Base-by-base conservation (phyloP, 768 basidiomycete species). In the Boletus rubescentipes region DNA sequence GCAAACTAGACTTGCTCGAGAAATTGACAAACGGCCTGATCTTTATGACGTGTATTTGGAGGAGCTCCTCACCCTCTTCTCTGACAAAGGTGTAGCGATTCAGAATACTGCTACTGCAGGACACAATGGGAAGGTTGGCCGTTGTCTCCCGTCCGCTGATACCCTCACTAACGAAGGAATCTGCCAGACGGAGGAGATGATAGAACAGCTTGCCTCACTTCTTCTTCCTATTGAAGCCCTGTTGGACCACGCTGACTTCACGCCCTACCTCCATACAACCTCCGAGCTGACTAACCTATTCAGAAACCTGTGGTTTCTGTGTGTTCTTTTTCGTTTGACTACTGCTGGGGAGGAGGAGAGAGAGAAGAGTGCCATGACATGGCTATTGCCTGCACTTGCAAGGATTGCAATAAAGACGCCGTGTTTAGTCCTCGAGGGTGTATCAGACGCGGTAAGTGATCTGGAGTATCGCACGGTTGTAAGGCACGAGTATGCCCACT, bases 241-340 rank as follows among this genome's bases (percentile, higher is more conserved):
- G 21, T 78, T 99, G 21, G 73, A 78, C 32, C 91, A 93, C 61
- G 61, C 71, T 14, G 83, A 86, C 54, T 90, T 89, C 68, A 77
- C 79, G 41, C 83, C 88, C 2, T 79, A 84, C 32, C 48, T 76
- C 16, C 70, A 78, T 26, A 71, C 84, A 18, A 77, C 85, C 1
- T 65, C 83, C 5, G 84, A 84, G 21, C 67, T 92, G 12, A 84
- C 88, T 11, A 75, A 84, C 5, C 75, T 93, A 20, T 98, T 97
- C 80, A 83, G 94, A 40, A 93, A 92, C 64, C 79, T 94, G 72
- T 99, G 96, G 96, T 93, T 95, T 71, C 72, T 98, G 18, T 93
- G 91, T 66, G 82, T 90, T 23, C 80, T 96, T 15, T 93, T 96
- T 62, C 82, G 87, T 20, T 89, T 98, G 61, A 87, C 91, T 3